Base-by-base conservation (phyloP, 495 filamentous ascomycete species). In the Talaromyces adpressus region DNA sequence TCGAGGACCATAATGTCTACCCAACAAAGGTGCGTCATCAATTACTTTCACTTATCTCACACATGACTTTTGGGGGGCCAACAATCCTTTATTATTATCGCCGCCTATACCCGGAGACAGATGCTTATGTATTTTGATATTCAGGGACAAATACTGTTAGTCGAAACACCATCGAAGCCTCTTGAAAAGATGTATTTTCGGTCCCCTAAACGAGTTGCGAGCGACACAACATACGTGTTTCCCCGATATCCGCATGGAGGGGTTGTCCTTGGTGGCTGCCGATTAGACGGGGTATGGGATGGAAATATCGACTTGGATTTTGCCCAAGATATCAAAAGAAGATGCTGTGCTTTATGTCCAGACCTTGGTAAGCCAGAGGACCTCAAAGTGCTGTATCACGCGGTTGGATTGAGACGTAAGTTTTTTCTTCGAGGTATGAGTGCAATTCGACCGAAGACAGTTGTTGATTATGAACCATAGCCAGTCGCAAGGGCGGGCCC, bases 401-500 rank as follows among this genome's bases (percentile, higher is more conserved):
- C 32, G 9, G 59, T 61, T 20, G 59, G 59, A 20, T 29, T 61
- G 41, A 32, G 59, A 14, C 59, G 59, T 61, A 61, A n/a, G 59
- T 61, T 36, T 16, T 61, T 20, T 29, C 9, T 61, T 61, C 59
- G 41, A 45, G 1, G 32, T 8, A 61, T 11, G 30, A 56, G 57
- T 6, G 32, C 63, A 23, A 59, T 29, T 14, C 9, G 9, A 12
- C 32, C 2, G 3, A 9, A 36, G 9, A 36, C 2, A 36, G 32
- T 36, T 0, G 32, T 6, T 36, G 11, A 36, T 12, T 36, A 11
- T 36, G 32, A 9, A 36, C 11, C 23, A 57, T n/a, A 64, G 66
- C 62, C 64, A 64, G 65, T 16, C 66, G 71, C 49, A 65, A 67
- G n/a, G 67, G 67, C 1, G 73, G 73, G 7, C 57, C 73, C 49